Evolutionary conservation across 495 filamentous ascomycete genomes (phyloP), one percentile per base, ranked within the genome.

Genomic region (Penicillium simplicissimum): DNA sequence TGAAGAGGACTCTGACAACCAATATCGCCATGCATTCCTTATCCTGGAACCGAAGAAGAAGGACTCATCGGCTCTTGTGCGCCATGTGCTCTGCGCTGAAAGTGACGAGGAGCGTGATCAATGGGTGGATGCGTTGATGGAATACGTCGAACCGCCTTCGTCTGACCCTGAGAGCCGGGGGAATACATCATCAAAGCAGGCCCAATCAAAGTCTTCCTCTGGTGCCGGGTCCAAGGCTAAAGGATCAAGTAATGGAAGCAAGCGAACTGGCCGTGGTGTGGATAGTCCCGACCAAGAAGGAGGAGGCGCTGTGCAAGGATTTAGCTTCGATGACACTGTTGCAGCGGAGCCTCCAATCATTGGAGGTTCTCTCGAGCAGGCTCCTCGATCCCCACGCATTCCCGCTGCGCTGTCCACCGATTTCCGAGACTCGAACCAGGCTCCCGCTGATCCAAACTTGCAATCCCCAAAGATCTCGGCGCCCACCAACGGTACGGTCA

Each of bases 21-120:
- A 98, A 70, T 98, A 96, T 71, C 88, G 95, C 10, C 95, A 98
- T 78, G 95, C 96, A 6, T 98, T 98, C 75, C 80, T 98, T 49
- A 89, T 98, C 55, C 67, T 97, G 40, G 95, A 98, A 72, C 93
- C 93, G 1, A 98, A 98, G 79, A 91, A 91, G 73, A 98, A 97
- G 73, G 96, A 98, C 73, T 91, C 93, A 6, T 88, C 82, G 17
- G 95, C 88, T 64, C 82, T 92, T 43, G 91, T 96, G n/a, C 90
- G 93, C 47, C 95, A 98, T 75, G 92, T 98, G 9, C 77, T 98
- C 15, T 98, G 95, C 68, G 93, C 94, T 6, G 95, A 98, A 75
- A 98, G 89, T 67, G 95, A 98, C 69, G 80, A 83, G 52, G 96
- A 98, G 78, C 85, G 95, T 51, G 95, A 98, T 75, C 81, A 88